Evolutionary conservation across 2,329 filamentous ascomycete species (phyloP), one percentile per base, ranked within the genome.

Genomic region (Pseudocercospora pini-densiflorae): DNA sequence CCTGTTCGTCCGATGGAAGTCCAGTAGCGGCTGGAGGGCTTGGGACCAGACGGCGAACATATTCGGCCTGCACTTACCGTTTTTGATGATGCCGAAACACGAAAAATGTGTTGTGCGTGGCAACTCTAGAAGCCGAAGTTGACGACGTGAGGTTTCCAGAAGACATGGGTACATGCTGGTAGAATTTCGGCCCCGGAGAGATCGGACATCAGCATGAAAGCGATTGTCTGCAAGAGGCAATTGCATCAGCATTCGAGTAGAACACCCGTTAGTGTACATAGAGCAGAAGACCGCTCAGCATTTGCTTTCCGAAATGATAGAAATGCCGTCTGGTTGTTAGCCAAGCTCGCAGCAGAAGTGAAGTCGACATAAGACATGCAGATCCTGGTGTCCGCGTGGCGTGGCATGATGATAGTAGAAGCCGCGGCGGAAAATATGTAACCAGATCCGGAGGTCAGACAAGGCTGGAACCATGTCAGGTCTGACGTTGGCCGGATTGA

Each of bases 381-480:
- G 23, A 27, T 53, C 49, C 49, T 24, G 23, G 49, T 16, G 49
- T 29, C 23, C 23, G 49, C 23, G 49, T 53, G 49, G 23, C 19
- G 49, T 19, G 31, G 9, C 9, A 53, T 53, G 23, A 53, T 23
- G 21, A 53, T 19, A 24, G 5, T 8, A 24, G n/a, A 47, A 23
- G 16, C 21, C 1, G 45, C 45, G 9, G 36, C 19, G 51, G 51
- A 10, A 19, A 29, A 24, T 9, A n/a, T 16, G 16, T 40, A n/a
- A 14, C 31, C 36, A 16, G 51, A 54, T 31, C 23, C 51, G 51
- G 51, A 54, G 51, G 16, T 54, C 23, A 24, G 23, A 54, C 51
- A 54, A 54, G 51, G 51, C 51, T 54, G 51, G 16, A n/a, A 54
- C 51, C 51, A 54, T 54, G 51, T 54, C 51, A 54, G 51, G 16